Base-by-base conservation (phyloP, 2,329 filamentous ascomycete species). In the Tolypocladium endophyticum region DNA sequence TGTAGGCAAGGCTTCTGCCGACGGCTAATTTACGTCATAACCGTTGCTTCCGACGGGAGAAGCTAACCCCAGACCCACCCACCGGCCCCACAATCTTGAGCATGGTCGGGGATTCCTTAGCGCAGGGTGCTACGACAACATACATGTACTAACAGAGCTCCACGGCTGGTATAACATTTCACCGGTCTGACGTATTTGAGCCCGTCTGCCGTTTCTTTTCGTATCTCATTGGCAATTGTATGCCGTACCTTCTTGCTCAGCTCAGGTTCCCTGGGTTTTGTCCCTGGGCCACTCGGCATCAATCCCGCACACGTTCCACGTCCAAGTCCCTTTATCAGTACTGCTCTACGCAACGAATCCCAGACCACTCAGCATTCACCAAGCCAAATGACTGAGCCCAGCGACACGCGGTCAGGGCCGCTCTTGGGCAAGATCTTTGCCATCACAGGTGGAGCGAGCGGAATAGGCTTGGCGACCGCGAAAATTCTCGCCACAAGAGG, bases 401-500 rank as follows among this genome's bases (percentile, higher is more conserved):
- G 41, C 25, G 33, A 38, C 45, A 33, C 23, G 16, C n/a, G n/a
- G 20, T 5, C n/a, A 20, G 35, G 16, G 23, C 25, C 23, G 28
- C 58, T 56, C 33, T 43, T 38, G 30, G 69, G 65, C 30, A 64
- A 68, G 45, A 70, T 73, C 4, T 72, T 65, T 56, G 68, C 68
- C 58, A 63, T 73, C 47, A 72, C 70, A 4, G 71, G 71, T 41
- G 71, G 69, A 20, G 69, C 69, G 28, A 70, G 69, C 53, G 71
- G 77, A 20, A 79, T 79, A 61, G 76, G 76, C 1, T 66, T 74
- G 28, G 75, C 74, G 1, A 73, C 76, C 2, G 72, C 74, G 28
- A 70, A 73, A 59, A 66, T 73, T n/a, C 68, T 78, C 23, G 67
- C 71, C 3, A 61, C 61, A 43, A 68, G 70, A 30, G 73, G 75